Evolutionary conservation across 2,329 filamentous ascomycete species (phyloP).

Genomic region (Exophiala alcalophila): DNA sequence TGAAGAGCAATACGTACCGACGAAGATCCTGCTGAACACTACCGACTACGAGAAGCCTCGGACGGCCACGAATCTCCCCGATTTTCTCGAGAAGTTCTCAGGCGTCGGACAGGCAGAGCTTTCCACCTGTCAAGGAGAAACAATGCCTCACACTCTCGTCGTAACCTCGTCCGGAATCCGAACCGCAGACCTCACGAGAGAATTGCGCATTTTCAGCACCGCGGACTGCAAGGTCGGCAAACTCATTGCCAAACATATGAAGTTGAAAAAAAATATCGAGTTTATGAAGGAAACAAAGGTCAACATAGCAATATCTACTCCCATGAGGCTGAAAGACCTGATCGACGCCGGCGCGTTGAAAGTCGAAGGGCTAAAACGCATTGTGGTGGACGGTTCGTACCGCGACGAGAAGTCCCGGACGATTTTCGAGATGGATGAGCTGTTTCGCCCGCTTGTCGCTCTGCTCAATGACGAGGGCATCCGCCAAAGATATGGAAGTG

Average conservation of each 20-base stretch:
- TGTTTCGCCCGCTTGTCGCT: conserved; percentile 73
- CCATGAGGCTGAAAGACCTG: conserved; percentile 75
- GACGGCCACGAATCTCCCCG: conserved; percentile 68
- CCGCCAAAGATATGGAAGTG: conserved; percentile 19
- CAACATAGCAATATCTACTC: conserved; percentile 87
- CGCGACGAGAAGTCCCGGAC: conserved; percentile 94
- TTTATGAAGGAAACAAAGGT: conserved; percentile 68
- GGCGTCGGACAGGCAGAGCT: conserved; percentile 59
- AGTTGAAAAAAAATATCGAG: conserved; percentile 78
- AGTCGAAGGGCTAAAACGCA: conserved; percentile 66
- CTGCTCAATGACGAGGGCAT: conserved; percentile 71
- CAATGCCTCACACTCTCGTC: conserved; percentile 80
- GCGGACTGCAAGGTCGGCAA: conserved; percentile 77
- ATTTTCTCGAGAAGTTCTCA: conserved; percentile 66
- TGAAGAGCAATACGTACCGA: conserved; percentile 74
- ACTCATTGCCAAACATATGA: conserved; percentile 97
- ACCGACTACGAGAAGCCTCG: conserved; percentile 68
- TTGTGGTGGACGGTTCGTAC: conserved; percentile 87
- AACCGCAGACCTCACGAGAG: conserved; percentile 73
- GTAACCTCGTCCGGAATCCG: conserved; percentile 81
- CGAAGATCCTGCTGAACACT: conserved; percentile 76
- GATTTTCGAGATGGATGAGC: conserved; percentile 93
- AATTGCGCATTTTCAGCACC: conserved; percentile 31
- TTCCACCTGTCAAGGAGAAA: conserved; percentile 64
- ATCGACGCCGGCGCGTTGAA: conserved; percentile 79